Conservation (phyloP, 108 stramenopile genomes). For the Mediolabrus comicus region DNA sequence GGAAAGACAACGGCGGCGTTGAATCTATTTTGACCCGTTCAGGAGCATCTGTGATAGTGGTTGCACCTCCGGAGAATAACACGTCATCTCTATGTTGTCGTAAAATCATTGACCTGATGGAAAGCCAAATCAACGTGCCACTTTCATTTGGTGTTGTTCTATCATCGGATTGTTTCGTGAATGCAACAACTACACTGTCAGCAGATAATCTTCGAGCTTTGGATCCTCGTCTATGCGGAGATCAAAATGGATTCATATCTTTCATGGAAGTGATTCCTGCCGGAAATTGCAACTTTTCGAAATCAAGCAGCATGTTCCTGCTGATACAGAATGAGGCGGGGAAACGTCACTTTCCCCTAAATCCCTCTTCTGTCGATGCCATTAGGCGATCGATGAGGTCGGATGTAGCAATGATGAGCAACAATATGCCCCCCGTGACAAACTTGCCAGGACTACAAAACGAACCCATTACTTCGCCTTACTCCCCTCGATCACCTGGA, state of each 20-base stretch:
- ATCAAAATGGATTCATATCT: conserved; percentile 45
- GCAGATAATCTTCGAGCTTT: conserved; percentile 53
- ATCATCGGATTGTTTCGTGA: conserved; percentile 62
- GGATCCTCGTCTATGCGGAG: conserved; percentile 67
- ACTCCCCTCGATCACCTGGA: conserved; percentile 26
- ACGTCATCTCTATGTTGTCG: conserved; percentile 69
- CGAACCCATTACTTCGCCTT: conserved; percentile 12
- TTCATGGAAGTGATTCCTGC: conserved; percentile 54
- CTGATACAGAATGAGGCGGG: conserved; percentile 69
- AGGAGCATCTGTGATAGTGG: conserved; percentile 62
- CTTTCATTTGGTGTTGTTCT: conserved; percentile 73
- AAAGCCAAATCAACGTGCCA: conserved; percentile 46
- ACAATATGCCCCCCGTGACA: conserved; percentile 9
- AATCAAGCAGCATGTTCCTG: conserved; percentile 63
- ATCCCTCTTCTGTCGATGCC: conserved; percentile 38
- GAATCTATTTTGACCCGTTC: conserved; percentile 40
- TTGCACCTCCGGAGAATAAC: conserved; percentile 69
- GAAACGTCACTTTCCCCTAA: conserved; percentile 29
- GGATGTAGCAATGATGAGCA: conserved; percentile 12
- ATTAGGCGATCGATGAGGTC: conserved; percentile 48
- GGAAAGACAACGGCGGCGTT: conserved; percentile 46
- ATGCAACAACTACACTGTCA: conserved; percentile 38
- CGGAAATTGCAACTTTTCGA: conserved; percentile 50
- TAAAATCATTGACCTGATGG: conserved; percentile 62
- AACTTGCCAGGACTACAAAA: conserved; percentile 21